Conservation (phyloP, 2,329 filamentous ascomycete genomes). For the Aaosphaeria arxii region DNA sequence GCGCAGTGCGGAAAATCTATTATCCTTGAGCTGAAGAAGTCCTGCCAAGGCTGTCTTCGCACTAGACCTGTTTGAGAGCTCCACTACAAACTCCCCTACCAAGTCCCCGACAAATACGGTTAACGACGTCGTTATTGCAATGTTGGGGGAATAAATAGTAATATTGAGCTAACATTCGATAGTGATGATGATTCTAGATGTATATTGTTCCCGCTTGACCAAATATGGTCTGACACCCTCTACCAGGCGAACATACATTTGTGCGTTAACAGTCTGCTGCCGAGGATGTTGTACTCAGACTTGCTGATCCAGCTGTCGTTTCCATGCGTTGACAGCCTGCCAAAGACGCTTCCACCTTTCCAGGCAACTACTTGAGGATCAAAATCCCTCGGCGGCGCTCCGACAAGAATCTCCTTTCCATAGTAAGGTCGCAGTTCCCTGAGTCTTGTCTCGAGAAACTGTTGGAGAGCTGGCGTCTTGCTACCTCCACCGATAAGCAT, state of each 20-base stretch:
- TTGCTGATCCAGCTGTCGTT: constrained; percentile 95
- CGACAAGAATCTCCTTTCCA: constrained; percentile 65
- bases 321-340: constrained; percentile 70
- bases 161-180: too few relatives aligned
- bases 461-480: constrained; percentile 65
- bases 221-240: background rate
- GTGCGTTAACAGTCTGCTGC: constrained; percentile 67
- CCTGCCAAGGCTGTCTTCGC: too few relatives aligned
- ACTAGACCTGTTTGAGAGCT: too few relatives aligned
- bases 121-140: too few relatives aligned
- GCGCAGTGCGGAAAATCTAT: constrained; percentile 12
- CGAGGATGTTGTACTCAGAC: constrained; percentile 83
- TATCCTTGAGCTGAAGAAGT: constrained; percentile 3
- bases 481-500: constrained; percentile 38
- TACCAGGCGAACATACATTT: constrained; percentile 44
- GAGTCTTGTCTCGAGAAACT: constrained; percentile 79
- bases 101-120: too few relatives aligned
- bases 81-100: too few relatives aligned
- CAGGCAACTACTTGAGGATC: constrained; percentile 96
- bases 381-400: constrained; percentile 79
- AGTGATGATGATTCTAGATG: too few relatives aligned
- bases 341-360: constrained; percentile 98
- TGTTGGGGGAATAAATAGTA: too few relatives aligned
- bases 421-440: constrained; percentile 62
- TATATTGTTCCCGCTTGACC: too few relatives aligned